These are phyloP conservation scores for Alternaria angustiovoidea DNA, from an alignment of 2,329 filamentous ascomycete genomes.

Conservation along the genomic window DNA sequence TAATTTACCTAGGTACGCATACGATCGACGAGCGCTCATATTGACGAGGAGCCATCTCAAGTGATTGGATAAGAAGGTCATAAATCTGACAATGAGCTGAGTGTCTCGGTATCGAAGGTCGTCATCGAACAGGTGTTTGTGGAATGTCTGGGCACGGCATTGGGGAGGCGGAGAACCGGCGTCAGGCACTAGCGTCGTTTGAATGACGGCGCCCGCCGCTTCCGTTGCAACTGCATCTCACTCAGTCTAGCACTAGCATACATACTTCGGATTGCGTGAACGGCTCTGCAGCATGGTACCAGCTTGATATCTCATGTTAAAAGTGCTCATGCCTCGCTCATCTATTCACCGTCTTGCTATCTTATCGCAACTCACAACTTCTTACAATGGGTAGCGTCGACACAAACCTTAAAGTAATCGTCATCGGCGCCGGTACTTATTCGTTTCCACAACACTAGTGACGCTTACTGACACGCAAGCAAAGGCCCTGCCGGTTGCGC, in stretches of 20 bases:
- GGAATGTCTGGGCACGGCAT: not conserved
- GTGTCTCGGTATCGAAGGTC: not conserved
- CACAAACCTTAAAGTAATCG: constrained; percentile 29
- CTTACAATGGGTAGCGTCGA: constrained; percentile 8
- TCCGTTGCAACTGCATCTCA: constrained; percentile 11
- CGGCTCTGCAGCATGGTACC: not conserved
- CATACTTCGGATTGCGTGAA: not conserved
- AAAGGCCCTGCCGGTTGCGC: constrained; percentile 54
- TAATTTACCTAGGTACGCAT: not conserved
- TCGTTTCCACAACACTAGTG: not conserved
- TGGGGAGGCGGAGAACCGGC: constrained; percentile 32
- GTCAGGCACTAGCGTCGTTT: constrained; percentile 1
- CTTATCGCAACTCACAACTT: not conserved
- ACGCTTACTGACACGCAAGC: not conserved
- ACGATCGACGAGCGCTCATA: too few species aligned
- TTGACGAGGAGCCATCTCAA: too few species aligned
- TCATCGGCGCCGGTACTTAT: constrained; percentile 35
- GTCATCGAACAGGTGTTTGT: not conserved
- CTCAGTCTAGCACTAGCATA: not conserved
- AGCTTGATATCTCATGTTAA: not conserved
- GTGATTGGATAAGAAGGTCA: too few species aligned
- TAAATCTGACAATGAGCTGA: not conserved
- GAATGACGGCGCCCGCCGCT: constrained; percentile 12
- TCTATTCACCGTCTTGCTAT: not conserved
- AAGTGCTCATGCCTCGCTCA: not conserved